Evolutionary conservation across 2,329 filamentous ascomycete species (phyloP).

Genomic region (Coleophoma crateriformis): DNA sequence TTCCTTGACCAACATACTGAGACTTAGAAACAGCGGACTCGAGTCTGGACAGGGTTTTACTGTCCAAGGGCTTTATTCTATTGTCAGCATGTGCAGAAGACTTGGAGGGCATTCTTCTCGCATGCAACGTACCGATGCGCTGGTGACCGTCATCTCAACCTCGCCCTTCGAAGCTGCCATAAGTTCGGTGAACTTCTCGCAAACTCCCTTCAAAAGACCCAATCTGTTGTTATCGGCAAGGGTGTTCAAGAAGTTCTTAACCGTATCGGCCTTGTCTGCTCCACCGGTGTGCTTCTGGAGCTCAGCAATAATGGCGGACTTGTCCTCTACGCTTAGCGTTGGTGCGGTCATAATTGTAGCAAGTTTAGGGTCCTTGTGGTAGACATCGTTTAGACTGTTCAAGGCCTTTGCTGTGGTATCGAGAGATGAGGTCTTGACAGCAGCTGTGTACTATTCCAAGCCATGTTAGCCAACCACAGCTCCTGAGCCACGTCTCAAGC

Average conservation of each 20-base stretch:
- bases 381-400: slow-evolving; percentile 60
- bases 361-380: slow-evolving; percentile 83
- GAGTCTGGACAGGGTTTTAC: slow-evolving; percentile 77
- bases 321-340: slow-evolving; percentile 73
- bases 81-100: too few relatives aligned
- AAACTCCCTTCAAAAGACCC: slow-evolving; percentile 72
- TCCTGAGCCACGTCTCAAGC: slow-evolving; percentile 2
- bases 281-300: slow-evolving; percentile 75
- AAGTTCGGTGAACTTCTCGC: slow-evolving; percentile 79
- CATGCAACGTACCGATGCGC: slow-evolving; percentile 63
- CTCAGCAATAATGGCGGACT: slow-evolving; percentile 80
- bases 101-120: too few relatives aligned
- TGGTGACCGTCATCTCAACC: slow-evolving; percentile 88
- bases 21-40: slow-evolving; percentile 89
- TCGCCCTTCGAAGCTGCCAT: slow-evolving; percentile 89
- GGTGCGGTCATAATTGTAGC: slow-evolving; percentile 69
- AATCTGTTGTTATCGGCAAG: slow-evolving; percentile 97
- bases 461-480: not conserved
- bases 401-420: slow-evolving; percentile 82
- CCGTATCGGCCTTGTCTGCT: slow-evolving; percentile 65
- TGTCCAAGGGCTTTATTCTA: slow-evolving; percentile 67
- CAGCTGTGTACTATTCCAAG: slow-evolving; percentile 80
- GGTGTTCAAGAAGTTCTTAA: slow-evolving; percentile 90
- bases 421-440: slow-evolving; percentile 79
- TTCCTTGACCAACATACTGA: slow-evolving; percentile 78